phyloP scores from a whole-genome alignment of 2,329 filamentous ascomycete species.

The Myriosclerotinia scirpicola region DNA sequence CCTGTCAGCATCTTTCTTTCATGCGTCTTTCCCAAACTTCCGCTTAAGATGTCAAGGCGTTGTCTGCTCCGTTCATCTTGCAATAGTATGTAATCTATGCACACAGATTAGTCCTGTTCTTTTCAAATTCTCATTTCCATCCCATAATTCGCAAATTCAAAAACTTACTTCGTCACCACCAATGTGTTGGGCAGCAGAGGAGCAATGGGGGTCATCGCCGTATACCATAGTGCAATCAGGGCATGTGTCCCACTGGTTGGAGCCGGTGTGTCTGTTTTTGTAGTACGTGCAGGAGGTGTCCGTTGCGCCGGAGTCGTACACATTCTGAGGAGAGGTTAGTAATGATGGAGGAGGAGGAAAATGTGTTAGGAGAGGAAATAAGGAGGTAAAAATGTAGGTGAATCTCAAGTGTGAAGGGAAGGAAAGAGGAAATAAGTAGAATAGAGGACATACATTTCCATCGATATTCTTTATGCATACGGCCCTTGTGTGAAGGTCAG shows the following conservation, averaged over 20 bases:
- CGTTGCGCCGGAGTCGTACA: slow-evolving; percentile 11
- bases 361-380: not conserved
- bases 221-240: slow-evolving; percentile 2
- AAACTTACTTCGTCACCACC: slow-evolving; percentile 21
- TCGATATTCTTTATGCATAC: not conserved
- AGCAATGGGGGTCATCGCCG: not conserved
- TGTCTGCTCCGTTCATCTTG: not conserved
- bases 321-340: not conserved
- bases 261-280: slow-evolving; percentile 3
- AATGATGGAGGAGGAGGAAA: not conserved
- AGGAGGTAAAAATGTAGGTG: not conserved
- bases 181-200: not conserved
- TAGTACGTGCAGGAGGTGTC: not conserved
- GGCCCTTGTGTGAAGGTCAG: slow-evolving; percentile 6
- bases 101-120: not conserved
- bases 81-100: slow-evolving; percentile 7
- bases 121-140: not conserved
- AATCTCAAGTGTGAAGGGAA: too few relatives aligned
- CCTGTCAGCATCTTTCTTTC: not conserved
- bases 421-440: not conserved
- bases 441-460: not conserved
- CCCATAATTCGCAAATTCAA: not conserved
- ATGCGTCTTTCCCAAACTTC: too few relatives aligned
- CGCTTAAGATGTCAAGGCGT: not conserved
- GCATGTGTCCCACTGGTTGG: slow-evolving; percentile 8